A percentile compares a stretch with the other conserved stretches of the same genome.
These are phyloP conservation scores for Platanthera guangdongensis DNA, from an alignment of 106 monocot species.

Conservation along the genomic window DNA sequence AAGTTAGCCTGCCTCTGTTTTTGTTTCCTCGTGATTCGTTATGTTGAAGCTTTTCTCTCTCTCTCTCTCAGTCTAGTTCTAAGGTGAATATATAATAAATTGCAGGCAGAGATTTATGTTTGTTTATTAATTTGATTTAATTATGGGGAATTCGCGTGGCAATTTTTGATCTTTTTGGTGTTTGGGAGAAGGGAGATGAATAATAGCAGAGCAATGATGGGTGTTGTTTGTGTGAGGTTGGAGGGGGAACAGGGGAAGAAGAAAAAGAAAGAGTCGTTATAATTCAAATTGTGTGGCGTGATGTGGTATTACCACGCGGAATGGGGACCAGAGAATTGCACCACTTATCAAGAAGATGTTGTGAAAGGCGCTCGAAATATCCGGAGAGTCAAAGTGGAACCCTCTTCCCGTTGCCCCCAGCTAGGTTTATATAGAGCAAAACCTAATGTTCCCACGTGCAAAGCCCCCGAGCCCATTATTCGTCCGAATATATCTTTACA, in stretches of 20 bases:
- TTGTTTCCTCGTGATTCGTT: constrained; percentile 34
- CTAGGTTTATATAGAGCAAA: too few species aligned
- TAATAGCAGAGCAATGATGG: neutral
- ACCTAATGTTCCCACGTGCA: too few species aligned
- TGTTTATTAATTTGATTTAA: neutral
- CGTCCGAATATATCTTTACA: too few species aligned
- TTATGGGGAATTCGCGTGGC: neutral
- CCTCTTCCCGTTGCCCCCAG: too few species aligned
- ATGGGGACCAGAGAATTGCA: neutral
- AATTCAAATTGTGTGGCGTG: neutral
- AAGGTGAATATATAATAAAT: neutral
- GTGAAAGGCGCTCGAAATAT: too few species aligned
- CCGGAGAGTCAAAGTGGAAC: too few species aligned
- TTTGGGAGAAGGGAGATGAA: neutral
- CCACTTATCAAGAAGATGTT: neutral
- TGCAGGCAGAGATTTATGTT: neutral
- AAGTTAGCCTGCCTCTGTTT: constrained; percentile 12
- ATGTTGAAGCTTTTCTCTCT: constrained; percentile 3
- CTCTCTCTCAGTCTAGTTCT: neutral
- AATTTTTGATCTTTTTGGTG: neutral
- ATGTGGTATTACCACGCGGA: neutral
- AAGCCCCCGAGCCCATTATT: too few species aligned
- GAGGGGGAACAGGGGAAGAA: neutral
- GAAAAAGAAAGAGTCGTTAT: neutral
- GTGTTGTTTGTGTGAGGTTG: neutral